A percentile compares a stretch with the other conserved stretches of the same genome.
Evolutionary conservation across 2,329 filamentous ascomycete species (phyloP).

Genomic region (Polytolypa hystricis): DNA sequence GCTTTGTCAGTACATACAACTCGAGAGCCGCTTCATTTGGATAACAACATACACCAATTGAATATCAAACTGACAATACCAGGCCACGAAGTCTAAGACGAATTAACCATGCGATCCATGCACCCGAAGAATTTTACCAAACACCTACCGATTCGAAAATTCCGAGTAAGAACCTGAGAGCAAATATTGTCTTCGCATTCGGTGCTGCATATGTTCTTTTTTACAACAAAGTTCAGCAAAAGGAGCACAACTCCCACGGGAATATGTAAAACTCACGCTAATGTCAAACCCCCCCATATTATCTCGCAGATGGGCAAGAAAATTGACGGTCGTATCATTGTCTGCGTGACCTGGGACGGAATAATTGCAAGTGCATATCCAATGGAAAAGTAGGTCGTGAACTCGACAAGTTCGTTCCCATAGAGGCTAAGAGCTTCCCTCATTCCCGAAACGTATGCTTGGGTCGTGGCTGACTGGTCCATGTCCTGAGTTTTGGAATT

Average conservation of each 20-base stretch:
- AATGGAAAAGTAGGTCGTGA: slow-evolving; percentile 33
- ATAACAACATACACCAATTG: slow-evolving; percentile 14
- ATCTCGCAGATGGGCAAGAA: slow-evolving; percentile 16
- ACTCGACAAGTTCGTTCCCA: slow-evolving; percentile 32
- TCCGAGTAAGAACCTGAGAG: slow-evolving; percentile 27
- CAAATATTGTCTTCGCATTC: slow-evolving; percentile 24
- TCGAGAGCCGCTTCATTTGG: too few relatives aligned
- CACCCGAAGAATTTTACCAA: too few relatives aligned
- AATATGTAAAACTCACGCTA: slow-evolving; percentile 13
- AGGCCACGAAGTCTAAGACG: slow-evolving; percentile 17
- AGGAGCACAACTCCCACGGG: not conserved
- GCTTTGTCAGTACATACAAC: not conserved
- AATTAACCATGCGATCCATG: too few relatives aligned
- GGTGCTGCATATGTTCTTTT: slow-evolving; percentile 12
- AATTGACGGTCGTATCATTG: slow-evolving; percentile 13
- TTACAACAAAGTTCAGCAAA: not conserved
- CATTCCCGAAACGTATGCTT: slow-evolving; percentile 31
- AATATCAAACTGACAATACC: slow-evolving; percentile 17
- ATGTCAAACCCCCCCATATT: slow-evolving; percentile 18
- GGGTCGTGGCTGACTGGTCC: slow-evolving; percentile 9
- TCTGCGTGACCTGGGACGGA: slow-evolving; percentile 13
- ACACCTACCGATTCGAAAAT: slow-evolving; percentile 19
- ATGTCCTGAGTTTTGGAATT: too few relatives aligned
- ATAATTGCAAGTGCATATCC: slow-evolving; percentile 28
- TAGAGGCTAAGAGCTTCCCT: slow-evolving; percentile 30